Percentiles rank a stretch among this genome's conserved stretches.
phyloP scores from a whole-genome alignment of 2,329 filamentous ascomycete species.

The Chalaropsis thielavioides region DNA sequence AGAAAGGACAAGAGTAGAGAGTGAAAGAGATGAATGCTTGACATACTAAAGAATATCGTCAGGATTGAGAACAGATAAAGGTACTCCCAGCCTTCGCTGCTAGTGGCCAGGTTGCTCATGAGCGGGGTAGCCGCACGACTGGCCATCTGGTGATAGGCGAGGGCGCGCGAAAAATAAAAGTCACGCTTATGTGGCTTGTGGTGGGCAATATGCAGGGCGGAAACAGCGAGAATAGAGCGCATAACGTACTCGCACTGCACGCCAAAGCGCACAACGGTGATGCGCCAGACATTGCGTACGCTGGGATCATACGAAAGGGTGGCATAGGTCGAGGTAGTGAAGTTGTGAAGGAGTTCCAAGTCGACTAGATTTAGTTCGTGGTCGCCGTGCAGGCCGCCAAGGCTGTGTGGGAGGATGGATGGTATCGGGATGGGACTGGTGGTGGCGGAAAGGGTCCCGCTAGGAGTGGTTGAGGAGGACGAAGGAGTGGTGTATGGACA shows the following conservation, averaged over 20 bases:
- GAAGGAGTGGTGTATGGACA: conserved; percentile 18
- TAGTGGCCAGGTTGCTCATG: conserved; percentile 20
- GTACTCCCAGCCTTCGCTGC: conserved; percentile 20
- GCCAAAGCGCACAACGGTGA: conserved; percentile 33
- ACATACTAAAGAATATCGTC: conserved; percentile 25
- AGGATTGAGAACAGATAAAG: conserved; percentile 24
- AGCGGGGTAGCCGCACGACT: conserved; percentile 22
- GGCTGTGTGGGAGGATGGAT: conserved; percentile 3
- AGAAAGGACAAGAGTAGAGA: not conserved
- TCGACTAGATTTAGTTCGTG: conserved; percentile 29
- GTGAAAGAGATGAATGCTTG: not conserved
- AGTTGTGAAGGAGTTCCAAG: conserved; percentile 40
- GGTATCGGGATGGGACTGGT: not conserved
- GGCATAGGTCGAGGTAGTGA: conserved; percentile 33
- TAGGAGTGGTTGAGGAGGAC: conserved; percentile 14
- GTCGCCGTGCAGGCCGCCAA: conserved; percentile 8
- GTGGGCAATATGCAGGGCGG: conserved; percentile 34
- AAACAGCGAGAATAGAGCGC: conserved; percentile 34
- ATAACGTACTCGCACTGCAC: conserved; percentile 35
- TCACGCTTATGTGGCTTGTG: conserved; percentile 14
- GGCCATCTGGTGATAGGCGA: conserved; percentile 24
- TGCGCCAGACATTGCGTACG: conserved; percentile 33
- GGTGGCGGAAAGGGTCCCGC: not conserved
- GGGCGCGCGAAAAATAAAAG: conserved; percentile 17
- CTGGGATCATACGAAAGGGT: conserved; percentile 29